Percentiles rank a stretch among this genome's conserved stretches.
phyloP scores from a whole-genome alignment of 2,329 filamentous ascomycete species.

The Plenodomus biglobosus region DNA sequence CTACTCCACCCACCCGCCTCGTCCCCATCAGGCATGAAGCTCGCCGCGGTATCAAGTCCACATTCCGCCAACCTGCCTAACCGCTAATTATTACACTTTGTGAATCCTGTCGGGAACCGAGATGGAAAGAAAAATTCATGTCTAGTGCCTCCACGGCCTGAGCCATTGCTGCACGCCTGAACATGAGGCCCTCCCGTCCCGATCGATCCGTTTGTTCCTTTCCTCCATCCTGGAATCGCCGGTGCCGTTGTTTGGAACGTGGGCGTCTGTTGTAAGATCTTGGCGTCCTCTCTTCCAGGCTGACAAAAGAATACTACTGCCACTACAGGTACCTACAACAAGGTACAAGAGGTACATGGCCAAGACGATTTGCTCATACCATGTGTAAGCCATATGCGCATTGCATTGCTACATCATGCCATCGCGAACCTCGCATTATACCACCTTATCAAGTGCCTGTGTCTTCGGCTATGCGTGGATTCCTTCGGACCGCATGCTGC shows the following conservation, averaged over 20 bases:
- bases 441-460: constrained; percentile 4
- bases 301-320: constrained; percentile 2
- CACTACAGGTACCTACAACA: not conserved
- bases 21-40: not conserved
- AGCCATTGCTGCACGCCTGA: constrained; percentile 1
- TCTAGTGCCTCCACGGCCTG: not conserved
- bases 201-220: constrained; percentile 4
- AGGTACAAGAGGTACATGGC: no score
- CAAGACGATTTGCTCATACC: not conserved
- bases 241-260: not conserved
- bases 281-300: no score
- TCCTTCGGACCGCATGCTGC: constrained; percentile 1
- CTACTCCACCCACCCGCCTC: not conserved
- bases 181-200: constrained; percentile 6
- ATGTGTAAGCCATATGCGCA: not conserved
- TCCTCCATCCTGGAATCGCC: not conserved
- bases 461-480: constrained; percentile 1
- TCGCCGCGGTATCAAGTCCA: not conserved
- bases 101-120: not conserved
- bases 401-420: constrained; percentile 5
- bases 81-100: not conserved
- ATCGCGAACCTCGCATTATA: constrained; percentile 9
- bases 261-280: not conserved
- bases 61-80: not conserved
- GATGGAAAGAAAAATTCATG: no score